These are phyloP conservation scores for Globisporangium solare DNA, from an alignment of 352 stramenopile species.

Conservation along the genomic window DNA sequence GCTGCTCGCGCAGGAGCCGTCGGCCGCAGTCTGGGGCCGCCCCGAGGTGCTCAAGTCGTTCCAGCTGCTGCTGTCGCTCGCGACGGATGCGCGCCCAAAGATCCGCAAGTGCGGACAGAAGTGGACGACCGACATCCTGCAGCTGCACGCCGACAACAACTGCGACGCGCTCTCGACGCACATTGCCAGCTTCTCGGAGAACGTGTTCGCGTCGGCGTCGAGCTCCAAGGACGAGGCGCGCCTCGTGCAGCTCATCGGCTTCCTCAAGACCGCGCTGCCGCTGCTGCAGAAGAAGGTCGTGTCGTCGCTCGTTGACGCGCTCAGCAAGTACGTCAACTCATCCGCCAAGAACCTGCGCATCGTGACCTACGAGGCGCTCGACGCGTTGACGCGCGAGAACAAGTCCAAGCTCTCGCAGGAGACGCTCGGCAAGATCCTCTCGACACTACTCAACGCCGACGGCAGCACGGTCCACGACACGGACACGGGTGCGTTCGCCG, in stretches of 20 bases:
- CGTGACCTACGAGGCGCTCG: constrained; percentile 74
- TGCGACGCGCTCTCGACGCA: constrained; percentile 82
- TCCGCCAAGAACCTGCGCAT: constrained; percentile 73
- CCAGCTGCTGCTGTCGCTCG: constrained; percentile 70
- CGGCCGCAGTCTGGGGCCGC: constrained; percentile 49
- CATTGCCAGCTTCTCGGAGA: constrained; percentile 84
- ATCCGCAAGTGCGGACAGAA: constrained; percentile 79
- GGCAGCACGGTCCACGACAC: constrained; percentile 54
- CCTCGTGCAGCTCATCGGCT: constrained; percentile 74
- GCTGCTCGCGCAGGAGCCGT: constrained; percentile 72
- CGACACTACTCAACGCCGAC: constrained; percentile 57
- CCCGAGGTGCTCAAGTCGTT: constrained; percentile 73
- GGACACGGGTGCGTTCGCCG: constrained; percentile 54
- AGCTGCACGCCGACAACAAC: constrained; percentile 60
- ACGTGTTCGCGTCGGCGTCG: constrained; percentile 54
- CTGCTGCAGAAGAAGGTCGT: constrained; percentile 81
- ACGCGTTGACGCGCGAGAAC: constrained; percentile 45
- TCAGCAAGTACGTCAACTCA: constrained; percentile 69
- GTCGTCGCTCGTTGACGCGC: constrained; percentile 62
- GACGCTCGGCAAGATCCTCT: constrained; percentile 57
- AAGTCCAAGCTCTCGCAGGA: constrained; percentile 64
- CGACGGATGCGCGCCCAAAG: constrained; percentile 79
- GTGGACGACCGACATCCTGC: constrained; percentile 66
- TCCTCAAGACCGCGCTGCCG: constrained; percentile 73
- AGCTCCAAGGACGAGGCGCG: constrained; percentile 69